A percentile compares a stretch with the other conserved stretches of the same genome.
Evolutionary conservation across 768 basidiomycete genomes (phyloP).

Genomic region (Postia placenta): DNA sequence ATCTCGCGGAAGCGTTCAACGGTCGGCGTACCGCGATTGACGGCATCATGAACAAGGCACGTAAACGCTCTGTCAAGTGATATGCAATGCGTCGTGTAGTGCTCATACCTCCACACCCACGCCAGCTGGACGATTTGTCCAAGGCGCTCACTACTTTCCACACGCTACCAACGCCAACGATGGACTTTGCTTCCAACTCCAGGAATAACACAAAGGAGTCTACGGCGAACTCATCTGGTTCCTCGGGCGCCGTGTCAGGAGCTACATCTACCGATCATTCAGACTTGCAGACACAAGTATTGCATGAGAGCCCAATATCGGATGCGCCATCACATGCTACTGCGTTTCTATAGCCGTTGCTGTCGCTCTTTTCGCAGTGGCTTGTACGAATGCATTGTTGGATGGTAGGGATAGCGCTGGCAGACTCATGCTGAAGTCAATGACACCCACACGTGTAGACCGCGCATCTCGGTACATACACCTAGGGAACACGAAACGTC

Average conservation of each 20-base stretch:
- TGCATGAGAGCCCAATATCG: background rate
- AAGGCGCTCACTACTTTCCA: constrained; percentile 38
- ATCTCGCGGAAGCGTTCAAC: constrained; percentile 60
- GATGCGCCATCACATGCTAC: constrained; percentile 1
- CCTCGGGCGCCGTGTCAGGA: background rate
- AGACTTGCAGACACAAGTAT: background rate
- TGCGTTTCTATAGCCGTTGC: background rate
- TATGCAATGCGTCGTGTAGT: background rate
- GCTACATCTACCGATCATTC: background rate
- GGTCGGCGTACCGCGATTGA: constrained; percentile 64
- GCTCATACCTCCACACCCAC: background rate
- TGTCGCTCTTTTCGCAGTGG: too few species aligned
- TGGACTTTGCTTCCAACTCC: constrained; percentile 29
- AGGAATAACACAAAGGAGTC: constrained; percentile 28
- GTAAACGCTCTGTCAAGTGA: constrained; percentile 6
- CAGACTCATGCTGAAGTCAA: background rate
- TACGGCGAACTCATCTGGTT: constrained; percentile 7
- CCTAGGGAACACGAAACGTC: background rate
- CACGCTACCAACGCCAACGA: constrained; percentile 34
- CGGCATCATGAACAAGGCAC: constrained; percentile 69
- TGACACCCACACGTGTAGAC: background rate
- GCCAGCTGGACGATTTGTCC: constrained; percentile 52
- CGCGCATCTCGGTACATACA: background rate
- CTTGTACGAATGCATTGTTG: background rate
- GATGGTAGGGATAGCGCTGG: background rate